These are phyloP conservation scores for Ogataea populi-albae DNA, from an alignment of 805 yeast genomes.

Conservation along the genomic window DNA sequence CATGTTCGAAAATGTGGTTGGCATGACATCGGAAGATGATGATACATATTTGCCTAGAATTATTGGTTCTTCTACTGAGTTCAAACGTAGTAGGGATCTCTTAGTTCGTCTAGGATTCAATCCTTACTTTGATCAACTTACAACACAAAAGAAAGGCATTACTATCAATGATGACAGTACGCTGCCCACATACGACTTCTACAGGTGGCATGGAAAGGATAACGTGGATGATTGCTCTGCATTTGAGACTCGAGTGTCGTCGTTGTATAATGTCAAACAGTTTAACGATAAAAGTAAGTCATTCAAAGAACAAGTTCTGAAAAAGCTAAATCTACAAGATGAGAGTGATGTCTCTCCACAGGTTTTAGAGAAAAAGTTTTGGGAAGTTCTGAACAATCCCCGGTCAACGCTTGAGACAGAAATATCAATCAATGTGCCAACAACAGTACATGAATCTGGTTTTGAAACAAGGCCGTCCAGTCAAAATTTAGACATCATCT, in stretches of 20 bases:
- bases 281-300: conserved; percentile 54
- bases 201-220: conserved; percentile 42
- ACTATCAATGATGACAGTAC: conserved; percentile 34
- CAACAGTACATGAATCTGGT: conserved; percentile 41
- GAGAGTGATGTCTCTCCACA: conserved; percentile 19
- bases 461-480: conserved; percentile 24
- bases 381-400: conserved; percentile 37
- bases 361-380: conserved; percentile 41
- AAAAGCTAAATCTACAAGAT: conserved; percentile 18
- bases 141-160: conserved; percentile 41
- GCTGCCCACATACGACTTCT: conserved; percentile 40
- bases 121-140: conserved; percentile 46
- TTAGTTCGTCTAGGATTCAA: conserved; percentile 51
- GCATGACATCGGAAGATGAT: conserved; percentile 2
- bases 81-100: conserved; percentile 43
- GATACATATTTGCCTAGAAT: conserved; percentile 35
- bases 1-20: conserved; percentile 7
- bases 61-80: conserved; percentile 44
- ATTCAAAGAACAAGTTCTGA: conserved; percentile 33
- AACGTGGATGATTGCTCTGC: conserved; percentile 37
- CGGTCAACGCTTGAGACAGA: conserved; percentile 35
- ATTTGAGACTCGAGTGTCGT: conserved; percentile 41
- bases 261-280: conserved; percentile 54
- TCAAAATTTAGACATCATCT: conserved; percentile 7
- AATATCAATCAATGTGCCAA: conserved; percentile 32